These are phyloP conservation scores for Chalaropsis ovoidea DNA, from an alignment of 2,329 filamentous ascomycete genomes.

Conservation along the genomic window DNA sequence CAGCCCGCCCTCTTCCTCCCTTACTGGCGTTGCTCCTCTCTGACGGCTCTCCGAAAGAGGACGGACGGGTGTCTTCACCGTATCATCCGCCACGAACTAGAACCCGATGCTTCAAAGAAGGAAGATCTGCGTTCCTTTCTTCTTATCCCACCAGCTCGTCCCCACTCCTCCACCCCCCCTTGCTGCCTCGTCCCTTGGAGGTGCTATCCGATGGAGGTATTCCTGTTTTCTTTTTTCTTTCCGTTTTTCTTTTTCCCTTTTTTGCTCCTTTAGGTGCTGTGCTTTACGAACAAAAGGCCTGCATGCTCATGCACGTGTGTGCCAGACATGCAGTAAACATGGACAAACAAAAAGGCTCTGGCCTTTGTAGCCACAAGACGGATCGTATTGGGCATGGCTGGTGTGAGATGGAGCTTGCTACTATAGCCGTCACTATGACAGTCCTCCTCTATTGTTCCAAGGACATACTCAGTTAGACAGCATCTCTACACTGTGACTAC, in stretches of 20 bases:
- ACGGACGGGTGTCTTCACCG: not conserved
- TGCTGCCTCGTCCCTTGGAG: too few relatives aligned
- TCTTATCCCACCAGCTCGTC: too few relatives aligned
- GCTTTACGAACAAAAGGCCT: not conserved
- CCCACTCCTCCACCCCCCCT: too few relatives aligned
- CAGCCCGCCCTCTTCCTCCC: not conserved
- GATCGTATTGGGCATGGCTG: not conserved
- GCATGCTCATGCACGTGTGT: conserved; percentile 1
- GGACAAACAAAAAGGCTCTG: not conserved
- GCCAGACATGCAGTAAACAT: conserved; percentile 2
- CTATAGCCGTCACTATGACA: not conserved
- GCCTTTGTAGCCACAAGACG: not conserved
- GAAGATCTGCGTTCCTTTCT: not conserved
- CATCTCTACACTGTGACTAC: not conserved
- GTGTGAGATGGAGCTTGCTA: not conserved
- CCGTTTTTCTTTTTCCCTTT: not conserved
- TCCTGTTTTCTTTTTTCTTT: not conserved
- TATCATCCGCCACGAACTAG: not conserved
- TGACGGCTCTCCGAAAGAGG: not conserved
- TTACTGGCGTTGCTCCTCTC: not conserved
- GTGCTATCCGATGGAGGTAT: too few relatives aligned
- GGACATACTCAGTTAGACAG: not conserved
- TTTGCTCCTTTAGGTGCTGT: not conserved
- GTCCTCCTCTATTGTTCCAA: too few relatives aligned
- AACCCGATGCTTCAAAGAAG: not conserved